These are phyloP conservation scores for Suhomyces xylopsoci DNA, from an alignment of 805 yeast species.

Conservation along the genomic window DNA sequence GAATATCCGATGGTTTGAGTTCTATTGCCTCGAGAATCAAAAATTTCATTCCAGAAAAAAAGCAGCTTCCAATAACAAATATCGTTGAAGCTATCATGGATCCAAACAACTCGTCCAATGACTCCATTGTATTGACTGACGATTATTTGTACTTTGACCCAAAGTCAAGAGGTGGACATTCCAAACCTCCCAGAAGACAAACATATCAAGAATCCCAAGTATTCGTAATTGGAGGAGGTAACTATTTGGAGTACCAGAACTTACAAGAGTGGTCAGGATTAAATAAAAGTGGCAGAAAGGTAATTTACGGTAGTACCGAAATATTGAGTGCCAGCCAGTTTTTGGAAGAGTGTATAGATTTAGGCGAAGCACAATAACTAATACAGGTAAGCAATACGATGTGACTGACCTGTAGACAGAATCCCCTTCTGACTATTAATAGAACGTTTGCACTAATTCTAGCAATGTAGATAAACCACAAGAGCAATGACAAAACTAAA, in stretches of 20 bases:
- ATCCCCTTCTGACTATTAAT: no score
- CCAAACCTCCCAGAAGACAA: conserved; percentile 84
- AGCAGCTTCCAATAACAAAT: conserved; percentile 83
- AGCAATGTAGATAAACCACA: no score
- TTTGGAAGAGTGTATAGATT: conserved; percentile 57
- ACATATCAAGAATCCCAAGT: conserved; percentile 79
- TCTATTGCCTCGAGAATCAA: conserved; percentile 85
- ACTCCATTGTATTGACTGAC: conserved; percentile 72
- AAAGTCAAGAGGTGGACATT: conserved; percentile 81
- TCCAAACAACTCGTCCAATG: conserved; percentile 61
- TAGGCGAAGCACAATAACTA: conserved; percentile 32
- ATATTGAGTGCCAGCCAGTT: conserved; percentile 69
- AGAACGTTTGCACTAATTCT: no score
- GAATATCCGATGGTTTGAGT: conserved; percentile 84
- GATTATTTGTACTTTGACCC: conserved; percentile 92
- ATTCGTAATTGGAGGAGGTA: conserved; percentile 96
- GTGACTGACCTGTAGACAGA: no score
- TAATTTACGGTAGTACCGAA: conserved; percentile 85
- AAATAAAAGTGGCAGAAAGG: conserved; percentile 42
- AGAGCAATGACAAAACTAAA: no score
- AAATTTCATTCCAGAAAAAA: conserved; percentile 82
- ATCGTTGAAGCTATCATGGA: conserved; percentile 91
- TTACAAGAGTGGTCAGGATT: conserved; percentile 77
- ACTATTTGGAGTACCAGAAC: conserved; percentile 89
- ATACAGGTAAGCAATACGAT: neutral